A percentile compares a stretch with the other conserved stretches of the same genome.
Conservation (phyloP, 176 grass and related monocot genomes). For the Phoenix roebelenii region DNA sequence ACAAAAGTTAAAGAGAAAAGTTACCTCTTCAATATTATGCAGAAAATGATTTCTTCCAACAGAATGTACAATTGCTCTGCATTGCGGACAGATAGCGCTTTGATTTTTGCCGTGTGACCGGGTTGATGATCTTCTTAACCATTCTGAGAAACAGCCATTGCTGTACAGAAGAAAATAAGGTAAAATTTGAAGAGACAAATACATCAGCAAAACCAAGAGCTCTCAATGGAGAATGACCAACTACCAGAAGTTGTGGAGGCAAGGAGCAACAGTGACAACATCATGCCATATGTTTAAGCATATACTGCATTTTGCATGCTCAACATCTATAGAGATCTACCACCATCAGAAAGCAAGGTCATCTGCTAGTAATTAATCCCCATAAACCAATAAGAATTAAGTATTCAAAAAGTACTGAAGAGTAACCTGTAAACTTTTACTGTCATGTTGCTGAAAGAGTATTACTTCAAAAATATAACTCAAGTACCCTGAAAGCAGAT, state of each 20-base stretch:
- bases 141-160: conserved; percentile 98
- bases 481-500: conserved; percentile 42
- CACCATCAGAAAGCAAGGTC: conserved; percentile 3
- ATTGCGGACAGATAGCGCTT: conserved; percentile 71
- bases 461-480: conserved; percentile 68
- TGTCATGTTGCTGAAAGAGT: conserved; percentile 25
- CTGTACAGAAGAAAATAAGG: conserved; percentile 29
- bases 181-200: conserved; percentile 9
- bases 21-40: conserved; percentile 88
- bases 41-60: conserved; percentile 95
- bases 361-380: too few species aligned
- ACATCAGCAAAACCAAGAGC: too few species aligned
- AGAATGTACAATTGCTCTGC: conserved; percentile 67
- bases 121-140: conserved; percentile 80
- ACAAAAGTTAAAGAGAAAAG: not conserved
- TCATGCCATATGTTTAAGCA: conserved; percentile 97
- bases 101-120: conserved; percentile 37
- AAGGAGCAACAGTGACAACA: conserved; percentile 94
- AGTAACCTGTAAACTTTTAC: conserved; percentile 52
- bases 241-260: conserved; percentile 97
- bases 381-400: too few species aligned
- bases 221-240: conserved; percentile 5
- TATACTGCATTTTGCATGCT: conserved; percentile 98
- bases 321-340: conserved; percentile 75
- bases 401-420: not conserved